phyloP scores from a whole-genome alignment of 345 rosid genomes.

The Erysimum cheiranthoides region DNA sequence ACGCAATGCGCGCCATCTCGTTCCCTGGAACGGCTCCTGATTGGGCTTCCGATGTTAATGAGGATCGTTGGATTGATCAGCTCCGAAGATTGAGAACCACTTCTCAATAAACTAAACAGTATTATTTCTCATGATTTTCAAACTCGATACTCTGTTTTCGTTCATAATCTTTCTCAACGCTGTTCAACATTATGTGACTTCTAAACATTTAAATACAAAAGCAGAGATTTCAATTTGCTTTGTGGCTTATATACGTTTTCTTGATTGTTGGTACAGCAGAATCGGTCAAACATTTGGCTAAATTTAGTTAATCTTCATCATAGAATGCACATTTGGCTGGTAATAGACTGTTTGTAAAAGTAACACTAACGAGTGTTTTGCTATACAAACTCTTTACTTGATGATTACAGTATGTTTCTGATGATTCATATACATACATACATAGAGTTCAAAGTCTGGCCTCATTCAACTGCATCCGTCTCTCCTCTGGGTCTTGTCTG shows the following conservation, averaged over 20 bases:
- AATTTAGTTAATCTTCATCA: not conserved
- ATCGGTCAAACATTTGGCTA: not conserved
- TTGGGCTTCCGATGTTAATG: constrained; percentile 70
- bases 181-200: not conserved
- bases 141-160: not conserved
- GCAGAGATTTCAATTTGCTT: not conserved
- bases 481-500: constrained; percentile 9
- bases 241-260: not conserved
- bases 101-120: constrained; percentile 29
- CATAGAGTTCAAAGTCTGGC: constrained; percentile 20
- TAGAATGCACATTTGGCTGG: not conserved
- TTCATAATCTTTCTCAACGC: not conserved
- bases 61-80: constrained; percentile 78
- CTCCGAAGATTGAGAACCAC: constrained; percentile 63
- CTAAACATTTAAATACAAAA: not conserved
- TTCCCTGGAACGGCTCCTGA: constrained; percentile 76
- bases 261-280: not conserved
- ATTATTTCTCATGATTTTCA: not conserved
- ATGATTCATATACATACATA: constrained; percentile 31
- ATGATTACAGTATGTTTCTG: not conserved
- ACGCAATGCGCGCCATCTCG: constrained; percentile 84
- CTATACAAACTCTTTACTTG: constrained; percentile 32
- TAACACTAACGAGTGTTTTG: constrained; percentile 1
- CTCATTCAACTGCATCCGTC: not conserved
- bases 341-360: not conserved